Percentiles rank a stretch among this genome's conserved stretches.
Conservation (phyloP, 805 yeast species). For the Metschnikowia lochheadii region DNA sequence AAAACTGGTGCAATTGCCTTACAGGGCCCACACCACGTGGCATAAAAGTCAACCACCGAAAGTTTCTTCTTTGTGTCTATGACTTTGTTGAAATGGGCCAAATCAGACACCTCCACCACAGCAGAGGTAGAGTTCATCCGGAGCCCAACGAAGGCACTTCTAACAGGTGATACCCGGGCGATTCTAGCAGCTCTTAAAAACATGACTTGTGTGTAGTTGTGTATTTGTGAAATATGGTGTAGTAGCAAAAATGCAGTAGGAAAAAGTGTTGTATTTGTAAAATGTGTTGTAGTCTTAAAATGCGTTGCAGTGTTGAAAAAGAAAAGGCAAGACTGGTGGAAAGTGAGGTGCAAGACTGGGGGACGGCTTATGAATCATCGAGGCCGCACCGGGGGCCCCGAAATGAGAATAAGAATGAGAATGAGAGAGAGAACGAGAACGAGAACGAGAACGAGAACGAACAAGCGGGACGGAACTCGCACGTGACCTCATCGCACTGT, state of each 20-base stretch:
- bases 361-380: not conserved
- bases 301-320: no score
- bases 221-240: no score
- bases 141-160: not conserved
- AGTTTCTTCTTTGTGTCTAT: conserved; percentile 31
- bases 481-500: conserved; percentile 20
- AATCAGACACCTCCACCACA: conserved; percentile 27
- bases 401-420: not conserved
- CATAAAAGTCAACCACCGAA: conserved; percentile 61
- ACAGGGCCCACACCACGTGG: conserved; percentile 80
- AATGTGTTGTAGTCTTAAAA: no score
- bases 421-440: no score
- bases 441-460: no score
- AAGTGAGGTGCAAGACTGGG: not conserved
- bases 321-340: not conserved
- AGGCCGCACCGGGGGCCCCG: not conserved
- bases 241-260: no score
- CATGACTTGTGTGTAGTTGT: not conserved
- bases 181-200: conserved; percentile 2
- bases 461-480: not conserved
- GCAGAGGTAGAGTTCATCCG: conserved; percentile 18
- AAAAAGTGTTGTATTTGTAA: no score
- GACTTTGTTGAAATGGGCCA: conserved; percentile 24
- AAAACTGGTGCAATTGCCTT: conserved; percentile 63
- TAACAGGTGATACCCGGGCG: not conserved